Evolutionary conservation across 768 basidiomycete species (phyloP), one percentile per base, ranked within the genome.

Genomic region (Pulveroboletus sp.): DNA sequence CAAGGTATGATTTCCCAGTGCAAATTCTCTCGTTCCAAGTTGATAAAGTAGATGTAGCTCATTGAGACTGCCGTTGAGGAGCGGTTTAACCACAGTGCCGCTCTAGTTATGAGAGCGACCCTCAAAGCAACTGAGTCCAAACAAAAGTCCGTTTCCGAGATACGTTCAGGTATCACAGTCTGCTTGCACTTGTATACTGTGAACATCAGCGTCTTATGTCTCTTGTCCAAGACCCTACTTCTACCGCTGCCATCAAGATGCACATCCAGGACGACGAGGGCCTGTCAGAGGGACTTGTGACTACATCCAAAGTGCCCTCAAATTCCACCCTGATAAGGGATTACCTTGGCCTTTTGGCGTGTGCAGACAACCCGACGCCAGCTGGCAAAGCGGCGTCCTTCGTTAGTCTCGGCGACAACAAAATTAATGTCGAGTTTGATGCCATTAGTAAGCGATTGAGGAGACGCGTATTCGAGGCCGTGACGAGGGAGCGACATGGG

Each of bases 401-500:
- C 66, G 64, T 93, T 37, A 86, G 86, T 27, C 78, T 82, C 45
- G 75, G 69, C 17, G 78, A 80, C 13, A 85, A 84, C 40, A 89
- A 87, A 59, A 79, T 91, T 9, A 80, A 83, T 45, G 81, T 95
- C 18, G 86, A 93, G 60, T 93, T 91, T 57, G 84, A 85, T 56
- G 75, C 80, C 48, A 78, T 93, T 39, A 77, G 78, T 31, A 73
- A 75, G 46, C 77, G 87, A 42, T 69, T 96, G 51, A 80, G 84
- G 62, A 71, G 80, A 57, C 78, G 79, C 18, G 76, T 92, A 2
- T 65, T 95, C 39, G 92, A 94, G 60, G 79, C 84, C 8, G 79
- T 91, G 26, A 77, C 92, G 35, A 73, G 85, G 58, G 91, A 96
- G 60, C 81, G 85, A 58, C 85, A 93, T 60, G 93, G 93, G 6